A percentile compares a stretch with the other conserved stretches of the same genome.
Conservation (phyloP, 495 filamentous ascomycete genomes). For the Aspergillus coremiiformis region DNA sequence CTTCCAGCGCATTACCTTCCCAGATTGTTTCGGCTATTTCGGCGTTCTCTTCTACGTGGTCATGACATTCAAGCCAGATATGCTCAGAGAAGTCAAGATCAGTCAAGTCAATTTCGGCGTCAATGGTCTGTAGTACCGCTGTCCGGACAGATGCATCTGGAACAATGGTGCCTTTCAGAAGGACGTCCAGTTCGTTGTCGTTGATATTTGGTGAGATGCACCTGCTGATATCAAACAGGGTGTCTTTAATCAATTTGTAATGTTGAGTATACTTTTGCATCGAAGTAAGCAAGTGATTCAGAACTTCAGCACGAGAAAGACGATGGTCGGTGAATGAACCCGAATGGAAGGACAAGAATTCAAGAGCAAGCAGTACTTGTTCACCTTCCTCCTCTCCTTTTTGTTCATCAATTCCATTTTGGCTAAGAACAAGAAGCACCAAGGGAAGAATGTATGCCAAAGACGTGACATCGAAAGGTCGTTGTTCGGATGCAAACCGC, state of each 20-base stretch:
- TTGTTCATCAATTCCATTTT: slow-evolving; percentile 65
- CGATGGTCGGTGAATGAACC: slow-evolving; percentile 60
- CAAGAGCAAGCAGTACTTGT: slow-evolving; percentile 83
- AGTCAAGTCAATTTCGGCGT: slow-evolving; percentile 82
- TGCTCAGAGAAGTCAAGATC: slow-evolving; percentile 79
- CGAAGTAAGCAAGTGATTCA: slow-evolving; percentile 60
- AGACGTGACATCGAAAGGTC: slow-evolving; percentile 79
- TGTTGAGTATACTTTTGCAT: slow-evolving; percentile 90
- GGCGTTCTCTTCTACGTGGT: slow-evolving; percentile 80
- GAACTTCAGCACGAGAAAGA: slow-evolving; percentile 66
- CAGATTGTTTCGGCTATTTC: slow-evolving; percentile 82
- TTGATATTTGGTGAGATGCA: slow-evolving; percentile 71
- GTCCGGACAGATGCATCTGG: slow-evolving; percentile 71
- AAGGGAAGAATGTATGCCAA: slow-evolving; percentile 82
- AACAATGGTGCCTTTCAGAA: slow-evolving; percentile 69
- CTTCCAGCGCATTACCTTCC: slow-evolving; percentile 81
- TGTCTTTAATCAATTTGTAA: slow-evolving; percentile 91
- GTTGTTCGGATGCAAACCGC: slow-evolving; percentile 83
- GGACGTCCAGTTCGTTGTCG: slow-evolving; percentile 56
- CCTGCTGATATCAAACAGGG: slow-evolving; percentile 72
- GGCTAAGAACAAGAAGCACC: slow-evolving; percentile 62
- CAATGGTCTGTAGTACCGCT: slow-evolving; percentile 84
- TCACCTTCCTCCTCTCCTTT: slow-evolving; percentile 68
- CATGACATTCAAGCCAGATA: slow-evolving; percentile 88
- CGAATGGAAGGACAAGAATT: slow-evolving; percentile 83